Evolutionary conservation across 805 yeast species (phyloP).

Genomic region (Starmerella tilneyi): DNA sequence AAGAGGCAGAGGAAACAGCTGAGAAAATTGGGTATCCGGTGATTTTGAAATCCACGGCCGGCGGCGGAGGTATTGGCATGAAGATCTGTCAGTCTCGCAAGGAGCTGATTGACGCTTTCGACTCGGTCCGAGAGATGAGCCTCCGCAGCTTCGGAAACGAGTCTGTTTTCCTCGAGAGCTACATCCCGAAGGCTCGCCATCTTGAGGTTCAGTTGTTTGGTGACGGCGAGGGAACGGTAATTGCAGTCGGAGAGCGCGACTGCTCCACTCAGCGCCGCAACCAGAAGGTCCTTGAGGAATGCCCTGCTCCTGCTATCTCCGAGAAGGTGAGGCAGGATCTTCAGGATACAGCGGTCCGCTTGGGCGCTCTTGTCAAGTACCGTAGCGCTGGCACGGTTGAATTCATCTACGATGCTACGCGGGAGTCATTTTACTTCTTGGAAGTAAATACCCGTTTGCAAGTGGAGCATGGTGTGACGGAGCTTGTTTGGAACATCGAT

Average conservation of each 20-base stretch:
- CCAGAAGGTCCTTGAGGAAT: slow-evolving; percentile 87
- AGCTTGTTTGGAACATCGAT: slow-evolving; percentile 84
- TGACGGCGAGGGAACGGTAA: slow-evolving; percentile 82
- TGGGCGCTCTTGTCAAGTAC: slow-evolving; percentile 69
- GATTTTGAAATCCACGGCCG: slow-evolving; percentile 93
- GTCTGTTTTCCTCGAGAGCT: slow-evolving; percentile 89
- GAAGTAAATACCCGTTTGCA: slow-evolving; percentile 95
- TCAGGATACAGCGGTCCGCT: slow-evolving; percentile 71
- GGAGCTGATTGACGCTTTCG: slow-evolving; percentile 74
- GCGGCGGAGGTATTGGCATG: slow-evolving; percentile 96
- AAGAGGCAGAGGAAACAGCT: background rate
- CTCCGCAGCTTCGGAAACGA: slow-evolving; percentile 82
- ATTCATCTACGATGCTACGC: slow-evolving; percentile 70
- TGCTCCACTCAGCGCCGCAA: slow-evolving; percentile 93
- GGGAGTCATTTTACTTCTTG: slow-evolving; percentile 83
- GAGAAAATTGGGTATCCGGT: slow-evolving; percentile 36
- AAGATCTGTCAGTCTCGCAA: slow-evolving; percentile 73
- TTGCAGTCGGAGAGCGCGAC: slow-evolving; percentile 90
- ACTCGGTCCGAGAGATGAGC: slow-evolving; percentile 85
- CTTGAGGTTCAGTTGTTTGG: slow-evolving; percentile 93
- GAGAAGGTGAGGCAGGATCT: slow-evolving; percentile 59
- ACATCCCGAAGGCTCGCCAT: slow-evolving; percentile 85
- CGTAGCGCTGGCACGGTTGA: slow-evolving; percentile 96
- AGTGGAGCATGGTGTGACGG: slow-evolving; percentile 94
- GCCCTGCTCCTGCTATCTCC: slow-evolving; percentile 90